A percentile compares a stretch with the other conserved stretches of the same genome.
Evolutionary conservation across 78 protist species (phyloP).

Genomic region (Goniomonas avonlea): DNA sequence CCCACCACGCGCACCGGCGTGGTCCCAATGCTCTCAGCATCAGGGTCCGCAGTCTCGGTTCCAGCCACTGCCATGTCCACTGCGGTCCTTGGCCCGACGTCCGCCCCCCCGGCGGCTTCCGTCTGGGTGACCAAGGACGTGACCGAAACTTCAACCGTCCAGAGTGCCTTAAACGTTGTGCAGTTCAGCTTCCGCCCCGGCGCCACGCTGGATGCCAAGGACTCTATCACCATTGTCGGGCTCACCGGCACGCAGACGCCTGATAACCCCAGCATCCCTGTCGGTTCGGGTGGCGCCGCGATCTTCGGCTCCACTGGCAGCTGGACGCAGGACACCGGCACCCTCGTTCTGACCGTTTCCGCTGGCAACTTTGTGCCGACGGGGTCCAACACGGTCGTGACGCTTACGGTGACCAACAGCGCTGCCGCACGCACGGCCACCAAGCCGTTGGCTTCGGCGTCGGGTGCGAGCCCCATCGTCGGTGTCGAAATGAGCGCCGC

Average conservation of each 20-base stretch:
- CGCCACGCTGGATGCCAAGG: neutral
- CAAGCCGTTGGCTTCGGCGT: no score
- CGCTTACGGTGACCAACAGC: no score
- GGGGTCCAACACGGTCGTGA: neutral
- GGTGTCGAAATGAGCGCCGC: no score
- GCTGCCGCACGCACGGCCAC: no score
- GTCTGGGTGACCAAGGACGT: neutral
- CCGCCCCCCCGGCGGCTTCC: no score
- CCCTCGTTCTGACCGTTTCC: neutral
- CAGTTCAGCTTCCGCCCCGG: neutral
- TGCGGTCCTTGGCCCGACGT: no score
- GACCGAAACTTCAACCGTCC: neutral
- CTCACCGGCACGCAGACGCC: neutral
- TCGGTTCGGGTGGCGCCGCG: neutral
- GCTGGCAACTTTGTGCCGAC: neutral
- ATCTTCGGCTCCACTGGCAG: neutral
- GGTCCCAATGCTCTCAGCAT: no score
- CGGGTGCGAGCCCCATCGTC: no score
- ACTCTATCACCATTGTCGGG: neutral
- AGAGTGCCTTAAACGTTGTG: neutral
- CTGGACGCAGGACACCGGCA: neutral
- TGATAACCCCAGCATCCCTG: neutral
- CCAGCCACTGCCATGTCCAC: no score
- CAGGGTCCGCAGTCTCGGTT: no score
- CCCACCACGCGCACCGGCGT: neutral